A percentile compares a stretch with the other conserved stretches of the same genome.
Conservation (phyloP, 2,329 filamentous ascomycete species). For the Hypoxylon rubiginosum region DNA sequence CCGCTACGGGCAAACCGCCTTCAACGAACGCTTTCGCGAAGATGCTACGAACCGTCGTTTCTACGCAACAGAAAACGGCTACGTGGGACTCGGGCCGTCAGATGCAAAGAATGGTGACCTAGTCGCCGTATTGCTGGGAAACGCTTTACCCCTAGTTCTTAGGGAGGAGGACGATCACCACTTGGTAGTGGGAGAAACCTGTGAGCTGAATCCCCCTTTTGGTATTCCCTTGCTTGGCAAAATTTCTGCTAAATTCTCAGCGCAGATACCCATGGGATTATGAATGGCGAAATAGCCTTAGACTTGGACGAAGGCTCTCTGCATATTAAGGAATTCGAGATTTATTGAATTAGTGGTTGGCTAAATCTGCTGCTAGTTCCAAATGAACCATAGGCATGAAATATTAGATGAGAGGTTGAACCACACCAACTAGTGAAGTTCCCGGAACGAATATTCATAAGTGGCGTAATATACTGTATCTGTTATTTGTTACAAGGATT, state of each 20-base stretch:
- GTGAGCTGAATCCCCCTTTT: conserved; percentile 7
- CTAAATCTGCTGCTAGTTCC: no score
- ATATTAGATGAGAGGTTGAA: no score
- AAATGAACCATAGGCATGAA: no score
- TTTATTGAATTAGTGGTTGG: background rate
- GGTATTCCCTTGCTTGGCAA: background rate
- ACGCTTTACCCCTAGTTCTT: conserved; percentile 8
- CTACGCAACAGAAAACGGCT: conserved; percentile 8
- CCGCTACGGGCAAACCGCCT: conserved; percentile 4
- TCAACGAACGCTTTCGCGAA: conserved; percentile 8
- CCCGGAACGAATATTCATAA: no score
- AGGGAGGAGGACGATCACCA: conserved; percentile 13
- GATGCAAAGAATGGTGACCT: conserved; percentile 6
- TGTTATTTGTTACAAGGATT: no score
- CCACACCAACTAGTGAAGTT: no score
- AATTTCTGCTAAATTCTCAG: background rate
- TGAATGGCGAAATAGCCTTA: conserved; percentile 19
- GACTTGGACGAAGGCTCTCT: background rate
- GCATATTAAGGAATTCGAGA: conserved; percentile 6
- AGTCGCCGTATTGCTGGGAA: conserved; percentile 15
- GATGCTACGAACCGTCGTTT: conserved; percentile 16
- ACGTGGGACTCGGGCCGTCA: conserved; percentile 16
- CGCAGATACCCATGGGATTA: conserved; percentile 20
- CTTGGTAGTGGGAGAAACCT: conserved; percentile 20
- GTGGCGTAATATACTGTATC: no score